phyloP scores from a whole-genome alignment of 2,329 filamentous ascomycete genomes.

The Phialophora expanda region DNA sequence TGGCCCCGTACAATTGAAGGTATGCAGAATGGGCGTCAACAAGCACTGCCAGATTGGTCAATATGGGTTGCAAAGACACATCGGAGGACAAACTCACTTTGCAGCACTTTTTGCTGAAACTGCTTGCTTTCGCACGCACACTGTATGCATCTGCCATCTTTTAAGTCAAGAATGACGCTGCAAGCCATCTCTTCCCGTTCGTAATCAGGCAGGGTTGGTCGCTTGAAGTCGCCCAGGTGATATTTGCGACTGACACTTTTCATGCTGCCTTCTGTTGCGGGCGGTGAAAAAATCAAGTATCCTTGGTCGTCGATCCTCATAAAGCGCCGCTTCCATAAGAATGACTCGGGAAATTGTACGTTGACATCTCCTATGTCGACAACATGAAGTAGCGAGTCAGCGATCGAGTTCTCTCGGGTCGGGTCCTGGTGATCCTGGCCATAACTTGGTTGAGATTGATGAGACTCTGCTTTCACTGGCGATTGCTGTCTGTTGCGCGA shows the following conservation, averaged over 20 bases:
- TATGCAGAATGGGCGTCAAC: constrained; percentile 49
- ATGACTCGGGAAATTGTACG: constrained; percentile 93
- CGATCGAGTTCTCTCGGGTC: constrained; percentile 19
- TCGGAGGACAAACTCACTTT: constrained; percentile 49
- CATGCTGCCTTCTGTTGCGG: constrained; percentile 64
- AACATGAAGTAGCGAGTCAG: constrained; percentile 53
- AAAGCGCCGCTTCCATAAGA: constrained; percentile 93
- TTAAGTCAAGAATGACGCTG: constrained; percentile 71
- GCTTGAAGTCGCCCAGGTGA: constrained; percentile 81
- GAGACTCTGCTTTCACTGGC: constrained; percentile 47
- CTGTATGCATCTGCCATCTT: constrained; percentile 66
- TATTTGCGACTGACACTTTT: constrained; percentile 75
- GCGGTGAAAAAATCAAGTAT: constrained; percentile 77
- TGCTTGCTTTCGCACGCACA: constrained; percentile 65
- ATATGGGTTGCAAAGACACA: neutral
- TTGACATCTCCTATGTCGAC: constrained; percentile 88
- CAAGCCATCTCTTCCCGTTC: constrained; percentile 92
- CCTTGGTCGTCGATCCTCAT: constrained; percentile 84
- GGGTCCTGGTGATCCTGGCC: constrained; percentile 46
- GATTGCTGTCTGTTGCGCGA: constrained; percentile 51
- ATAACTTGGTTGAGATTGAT: constrained; percentile 42
- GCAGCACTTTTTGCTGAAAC: constrained; percentile 58
- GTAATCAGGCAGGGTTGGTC: constrained; percentile 81
- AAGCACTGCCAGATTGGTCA: constrained; percentile 44
- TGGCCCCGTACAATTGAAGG: constrained; percentile 37